Evolutionary conservation across 2,329 filamentous ascomycete species (phyloP), one percentile per base, ranked within the genome.

Genomic region (Pyricularia pennisetigena): DNA sequence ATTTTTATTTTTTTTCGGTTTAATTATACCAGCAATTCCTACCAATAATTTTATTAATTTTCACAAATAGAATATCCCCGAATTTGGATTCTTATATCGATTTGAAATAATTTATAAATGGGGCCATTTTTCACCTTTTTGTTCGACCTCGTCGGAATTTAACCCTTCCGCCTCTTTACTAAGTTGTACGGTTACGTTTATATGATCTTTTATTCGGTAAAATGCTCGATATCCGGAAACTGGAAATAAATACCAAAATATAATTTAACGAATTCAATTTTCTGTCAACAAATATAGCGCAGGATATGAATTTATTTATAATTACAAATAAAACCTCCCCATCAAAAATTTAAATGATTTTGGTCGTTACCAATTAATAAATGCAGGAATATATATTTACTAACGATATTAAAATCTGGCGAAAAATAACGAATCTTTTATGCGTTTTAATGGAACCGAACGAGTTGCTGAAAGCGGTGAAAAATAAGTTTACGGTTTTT

Each of bases 41-140:
- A 9, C 30, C 8, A 9, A 32, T 9, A 32, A 9, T 32, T 9
- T 8, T 9, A 32, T 9, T 32, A 32, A 32, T 9, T 32, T 32
- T 6, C 6, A 32, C 8, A 9, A 32, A 2, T 89, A 86, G 77
- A 84, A 86, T 74, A 82, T 81, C 5, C 77, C 85, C 49, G 74
- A 82, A 59, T 71, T 79, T 57, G 89, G 89, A 69, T 91, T 88
- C 76, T 83, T 85, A 71, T 93, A 90, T 77, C 82, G 83, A 64
- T 78, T 84, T 3, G 76, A 84, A 32, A 83, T 89, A 63, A 86
- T 87, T 1, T 89, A 88, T 71, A 84, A 82, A 68, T 97, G 93
- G 92, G 94, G 93, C 68, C 93, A 94, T 76, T 97, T 97, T 77
- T 90, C 92, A 23, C 91, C 93, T 1, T 96, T 88, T 79, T 97